Conservation (phyloP, 2,329 filamentous ascomycete species). For the Setomelanomma holmii region DNA sequence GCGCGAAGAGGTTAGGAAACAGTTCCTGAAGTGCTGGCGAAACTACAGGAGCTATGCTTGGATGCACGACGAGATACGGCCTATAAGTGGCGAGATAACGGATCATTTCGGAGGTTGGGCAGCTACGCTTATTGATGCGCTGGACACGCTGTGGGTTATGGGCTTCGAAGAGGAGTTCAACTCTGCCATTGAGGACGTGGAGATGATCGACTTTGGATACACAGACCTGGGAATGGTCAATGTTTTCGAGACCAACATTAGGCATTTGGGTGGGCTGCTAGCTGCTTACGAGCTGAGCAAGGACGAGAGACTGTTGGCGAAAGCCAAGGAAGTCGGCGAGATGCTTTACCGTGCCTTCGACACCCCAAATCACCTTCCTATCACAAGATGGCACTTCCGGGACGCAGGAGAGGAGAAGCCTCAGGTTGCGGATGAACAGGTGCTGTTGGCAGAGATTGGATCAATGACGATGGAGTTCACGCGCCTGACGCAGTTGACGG, state of each 20-base stretch:
- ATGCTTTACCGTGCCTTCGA: conserved; percentile 85
- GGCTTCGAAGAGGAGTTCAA: conserved; percentile 56
- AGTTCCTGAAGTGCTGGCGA: conserved; percentile 55
- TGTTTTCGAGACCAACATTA: conserved; percentile 65
- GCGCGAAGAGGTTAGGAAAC: conserved; percentile 49
- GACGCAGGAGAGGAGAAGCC: conserved; percentile 45
- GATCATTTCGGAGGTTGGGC: conserved; percentile 58
- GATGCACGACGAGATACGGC: conserved; percentile 58
- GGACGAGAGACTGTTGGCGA: conserved; percentile 74
- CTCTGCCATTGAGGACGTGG: conserved; percentile 53
- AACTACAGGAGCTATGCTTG: conserved; percentile 55
- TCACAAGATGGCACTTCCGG: conserved; percentile 55
- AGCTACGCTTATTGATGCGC: conserved; percentile 54
- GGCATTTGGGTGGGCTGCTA: conserved; percentile 86
- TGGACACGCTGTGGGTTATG: conserved; percentile 59
- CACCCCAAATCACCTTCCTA: conserved; percentile 91
- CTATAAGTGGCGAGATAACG: conserved; percentile 50
- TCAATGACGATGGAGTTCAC: conserved; percentile 59
- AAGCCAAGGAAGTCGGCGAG: conserved; percentile 80
- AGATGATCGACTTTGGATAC: conserved; percentile 53
- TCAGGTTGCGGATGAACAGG: conserved; percentile 50
- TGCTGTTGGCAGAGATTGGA: conserved; percentile 57
- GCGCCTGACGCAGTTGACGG: conserved; percentile 54
- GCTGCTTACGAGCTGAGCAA: conserved; percentile 87
- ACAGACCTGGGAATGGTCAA: conserved; percentile 52